Evolutionary conservation across 176 grass and related monocot genomes (phyloP), one percentile per base, ranked within the genome.

Genomic region (Coix lacrymajobi): DNA sequence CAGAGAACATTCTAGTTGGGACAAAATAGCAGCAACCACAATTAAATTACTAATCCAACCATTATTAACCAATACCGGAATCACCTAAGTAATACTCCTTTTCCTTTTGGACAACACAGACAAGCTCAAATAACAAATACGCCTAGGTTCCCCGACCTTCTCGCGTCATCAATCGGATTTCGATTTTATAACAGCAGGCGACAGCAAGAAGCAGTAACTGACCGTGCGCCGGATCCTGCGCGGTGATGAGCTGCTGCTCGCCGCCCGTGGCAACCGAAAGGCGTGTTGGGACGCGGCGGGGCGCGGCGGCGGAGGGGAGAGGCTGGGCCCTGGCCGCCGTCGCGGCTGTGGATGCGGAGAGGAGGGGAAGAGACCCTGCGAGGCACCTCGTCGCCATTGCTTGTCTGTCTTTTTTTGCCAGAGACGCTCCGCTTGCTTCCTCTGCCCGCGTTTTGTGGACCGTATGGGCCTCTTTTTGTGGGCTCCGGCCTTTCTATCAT

Each of bases 161-260:
- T 76, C 3, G 25, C 19, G n/a, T 24, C 26, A 79, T 45, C 77
- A 24, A 25, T 36, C 37, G 65, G 31, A 77, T 16, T n/a, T 81
- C 16, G 43, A 9, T 25, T 43, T 32, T 33, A 37, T 32, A 17
- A 5, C 22, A 51, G 62, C 24, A 46, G 26, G 8, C 8, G n/a
- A 24, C 37, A 37, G 37, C 41, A 39, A 22, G 64, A 87, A 76
- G 3, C 66, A 71, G 1, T 66, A 65, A 77, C 30, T 90, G 56
- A 83, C 88, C 84, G 32, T 83, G 79, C 24, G 39, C 71, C 60
- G 75, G 60, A 24, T 83, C 88, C 66, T 83, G 62, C 37, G 84
- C 84, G 38, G 88, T 75, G 74, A 87, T 13, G 80, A 82, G 26
- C 68, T 77, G 79, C 44, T 69, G 88, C 72, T 90, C 80, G 62